phyloP scores from a whole-genome alignment of 2,329 filamentous ascomycete genomes.

The Ophiostoma tasmaniense region DNA sequence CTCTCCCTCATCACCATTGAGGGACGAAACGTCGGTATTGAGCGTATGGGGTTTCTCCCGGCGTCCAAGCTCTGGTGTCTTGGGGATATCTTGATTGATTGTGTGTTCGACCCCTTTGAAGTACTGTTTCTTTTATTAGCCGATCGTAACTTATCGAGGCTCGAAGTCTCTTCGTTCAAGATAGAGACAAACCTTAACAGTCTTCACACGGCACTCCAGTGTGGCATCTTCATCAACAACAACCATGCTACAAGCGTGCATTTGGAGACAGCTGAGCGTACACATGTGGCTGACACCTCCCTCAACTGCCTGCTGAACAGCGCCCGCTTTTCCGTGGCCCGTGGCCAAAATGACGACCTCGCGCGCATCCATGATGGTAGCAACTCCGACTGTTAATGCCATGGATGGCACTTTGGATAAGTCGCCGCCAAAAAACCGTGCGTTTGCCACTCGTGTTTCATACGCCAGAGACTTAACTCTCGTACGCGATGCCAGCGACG shows the following conservation, averaged over 20 bases:
- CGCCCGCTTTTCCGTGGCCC: slow-evolving; percentile 61
- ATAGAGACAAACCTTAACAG: slow-evolving; percentile 33
- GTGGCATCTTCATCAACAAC: slow-evolving; percentile 66
- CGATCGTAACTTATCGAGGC: background rate
- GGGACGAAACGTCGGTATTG: background rate
- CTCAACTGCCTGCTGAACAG: slow-evolving; percentile 63
- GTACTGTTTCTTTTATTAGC: slow-evolving; percentile 31
- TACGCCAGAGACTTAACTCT: slow-evolving; percentile 69
- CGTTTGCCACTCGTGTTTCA: slow-evolving; percentile 70
- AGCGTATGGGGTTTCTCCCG: background rate
- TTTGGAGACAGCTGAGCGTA: slow-evolving; percentile 63
- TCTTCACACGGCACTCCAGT: slow-evolving; percentile 55
- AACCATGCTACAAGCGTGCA: slow-evolving; percentile 63
- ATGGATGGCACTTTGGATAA: slow-evolving; percentile 56
- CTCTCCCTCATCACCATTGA: slow-evolving; percentile 4
- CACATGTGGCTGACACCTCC: slow-evolving; percentile 71
- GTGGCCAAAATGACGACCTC: slow-evolving; percentile 68
- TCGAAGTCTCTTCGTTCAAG: background rate
- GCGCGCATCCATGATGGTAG: slow-evolving; percentile 54
- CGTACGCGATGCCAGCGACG: slow-evolving; percentile 58
- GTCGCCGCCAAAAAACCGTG: slow-evolving; percentile 61
- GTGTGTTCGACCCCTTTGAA: slow-evolving; percentile 48
- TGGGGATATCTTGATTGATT: background rate
- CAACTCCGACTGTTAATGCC: slow-evolving; percentile 55
- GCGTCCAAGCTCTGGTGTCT: background rate